phyloP scores from a whole-genome alignment of 345 rosid species.

The Populus ilicifolia region DNA sequence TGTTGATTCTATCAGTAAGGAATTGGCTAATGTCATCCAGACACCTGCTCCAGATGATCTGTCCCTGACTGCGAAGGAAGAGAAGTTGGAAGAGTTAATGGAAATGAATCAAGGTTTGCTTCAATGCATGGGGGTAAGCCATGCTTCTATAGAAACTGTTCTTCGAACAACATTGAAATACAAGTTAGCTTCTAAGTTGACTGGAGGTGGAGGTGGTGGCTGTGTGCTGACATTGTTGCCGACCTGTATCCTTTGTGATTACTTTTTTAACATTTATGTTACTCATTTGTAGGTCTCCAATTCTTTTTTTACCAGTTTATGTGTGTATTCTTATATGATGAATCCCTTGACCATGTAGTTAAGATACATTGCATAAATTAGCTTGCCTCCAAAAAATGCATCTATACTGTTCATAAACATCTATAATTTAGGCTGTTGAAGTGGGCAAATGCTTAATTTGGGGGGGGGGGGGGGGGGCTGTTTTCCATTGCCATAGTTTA shows the following conservation, averaged over 20 bases:
- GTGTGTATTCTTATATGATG: neutral
- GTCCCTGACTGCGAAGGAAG: constrained; percentile 58
- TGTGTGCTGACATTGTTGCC: constrained; percentile 86
- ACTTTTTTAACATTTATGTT: neutral
- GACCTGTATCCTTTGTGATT: constrained; percentile 54
- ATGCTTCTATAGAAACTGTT: constrained; percentile 73
- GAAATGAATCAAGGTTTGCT: constrained; percentile 94
- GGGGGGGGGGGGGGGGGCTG: neutral
- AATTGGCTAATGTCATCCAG: constrained; percentile 55
- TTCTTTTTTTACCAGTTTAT: neutral
- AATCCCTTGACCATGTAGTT: neutral
- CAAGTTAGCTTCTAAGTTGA: constrained; percentile 78
- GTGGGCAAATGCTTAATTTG: neutral
- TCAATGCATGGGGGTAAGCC: constrained; percentile 89
- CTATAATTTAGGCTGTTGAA: neutral
- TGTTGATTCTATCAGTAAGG: constrained; percentile 72
- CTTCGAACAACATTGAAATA: constrained; percentile 66
- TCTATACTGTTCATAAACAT: neutral
- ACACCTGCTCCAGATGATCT: constrained; percentile 43
- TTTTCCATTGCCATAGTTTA: neutral
- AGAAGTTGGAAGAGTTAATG: constrained; percentile 69
- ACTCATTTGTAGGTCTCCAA: neutral
- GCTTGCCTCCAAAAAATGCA: neutral
- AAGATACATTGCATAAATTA: neutral
- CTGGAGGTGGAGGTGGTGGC: constrained; percentile 98